Evolutionary conservation across 208 protist genomes (phyloP), one percentile per base, ranked within the genome.

Genomic region (Leishmania lainsoni): DNA sequence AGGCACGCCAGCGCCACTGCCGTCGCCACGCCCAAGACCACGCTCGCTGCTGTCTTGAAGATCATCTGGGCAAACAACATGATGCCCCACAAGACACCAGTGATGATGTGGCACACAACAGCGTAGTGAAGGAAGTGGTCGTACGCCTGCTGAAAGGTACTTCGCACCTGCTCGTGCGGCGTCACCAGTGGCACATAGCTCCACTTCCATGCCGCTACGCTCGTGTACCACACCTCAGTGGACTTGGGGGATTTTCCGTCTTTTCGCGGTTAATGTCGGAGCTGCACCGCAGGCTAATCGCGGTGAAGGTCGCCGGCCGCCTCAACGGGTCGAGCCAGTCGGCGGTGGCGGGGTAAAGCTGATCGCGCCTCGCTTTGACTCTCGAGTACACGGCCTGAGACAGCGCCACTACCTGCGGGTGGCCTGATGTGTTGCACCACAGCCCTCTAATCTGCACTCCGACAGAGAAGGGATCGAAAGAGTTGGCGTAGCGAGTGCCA

Each of bases 171-270:
- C 3, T 59, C 69, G 39, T 52, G 22, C 39, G 80, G 81, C 39
- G 87, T 89, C n/a, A 93, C 72, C 17, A 97, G 87, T 10, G 92
- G 92, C 20, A 97, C 80, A 81, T 91, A 90, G 81, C 94, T 83
- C 65, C 74, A 75, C 51, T 81, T 79, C 92, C 94, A 97, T 9
- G 90, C 65, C 0, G 65, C 49, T 26, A 81, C 86, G 48, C 84
- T 54, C 56, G 77, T 49, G 83, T 93, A 94, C 94, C 92, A 97
- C 68, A 90, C 59, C 32, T 85, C 78, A 17, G 91, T 88, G 6
- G 90, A 92, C 58, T 91, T 88, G 12, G 61, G 76, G 86, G 89
- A 54, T 88, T 71, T 49, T 94, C 90, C 22, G 90, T 95, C 61
- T 80, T 79, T 59, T 88, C 81, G 5, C 91, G 87, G 65, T 90